Conservation (phyloP, 2,329 filamentous ascomycete species). For the Diaporthe helianthi region DNA sequence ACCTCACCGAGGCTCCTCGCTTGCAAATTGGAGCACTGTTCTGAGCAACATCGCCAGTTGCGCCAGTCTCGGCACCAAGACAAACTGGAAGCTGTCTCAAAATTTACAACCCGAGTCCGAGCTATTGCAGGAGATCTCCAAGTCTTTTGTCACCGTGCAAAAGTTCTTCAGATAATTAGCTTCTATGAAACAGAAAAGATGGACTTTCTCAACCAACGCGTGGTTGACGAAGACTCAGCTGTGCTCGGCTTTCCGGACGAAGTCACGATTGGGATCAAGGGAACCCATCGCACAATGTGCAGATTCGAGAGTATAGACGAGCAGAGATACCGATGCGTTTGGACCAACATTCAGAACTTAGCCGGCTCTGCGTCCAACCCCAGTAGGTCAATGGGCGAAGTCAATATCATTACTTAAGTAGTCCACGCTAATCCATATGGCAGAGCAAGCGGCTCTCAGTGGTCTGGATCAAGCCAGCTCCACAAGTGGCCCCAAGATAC, state of each 20-base stretch:
- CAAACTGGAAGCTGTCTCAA: conserved; percentile 36
- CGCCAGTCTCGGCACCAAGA: conserved; percentile 22
- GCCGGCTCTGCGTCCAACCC: conserved; percentile 21
- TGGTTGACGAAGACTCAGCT: conserved; percentile 32
- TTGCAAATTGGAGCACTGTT: conserved; percentile 23
- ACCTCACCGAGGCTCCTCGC: conserved; percentile 22
- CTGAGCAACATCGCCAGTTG: conserved; percentile 14
- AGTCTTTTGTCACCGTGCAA: conserved; percentile 24
- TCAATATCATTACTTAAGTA: neutral
- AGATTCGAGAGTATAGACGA: conserved; percentile 27
- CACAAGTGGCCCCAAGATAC: neutral
- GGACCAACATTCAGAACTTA: conserved; percentile 21
- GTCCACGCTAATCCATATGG: neutral
- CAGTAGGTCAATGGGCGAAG: neutral
- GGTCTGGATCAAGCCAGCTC: neutral
- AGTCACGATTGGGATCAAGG: conserved; percentile 22
- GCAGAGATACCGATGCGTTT: conserved; percentile 13
- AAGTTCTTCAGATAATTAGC: conserved; percentile 22
- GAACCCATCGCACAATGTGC: conserved; percentile 34
- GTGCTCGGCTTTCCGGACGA: conserved; percentile 23
- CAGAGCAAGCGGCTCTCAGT: neutral
- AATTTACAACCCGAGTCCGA: conserved; percentile 36
- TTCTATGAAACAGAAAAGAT: conserved; percentile 30
- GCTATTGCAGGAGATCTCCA: conserved; percentile 18
- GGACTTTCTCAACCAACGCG: conserved; percentile 26